phyloP scores from a whole-genome alignment of 1,284 basidiomycete species.

The Polyporus tsugae region DNA sequence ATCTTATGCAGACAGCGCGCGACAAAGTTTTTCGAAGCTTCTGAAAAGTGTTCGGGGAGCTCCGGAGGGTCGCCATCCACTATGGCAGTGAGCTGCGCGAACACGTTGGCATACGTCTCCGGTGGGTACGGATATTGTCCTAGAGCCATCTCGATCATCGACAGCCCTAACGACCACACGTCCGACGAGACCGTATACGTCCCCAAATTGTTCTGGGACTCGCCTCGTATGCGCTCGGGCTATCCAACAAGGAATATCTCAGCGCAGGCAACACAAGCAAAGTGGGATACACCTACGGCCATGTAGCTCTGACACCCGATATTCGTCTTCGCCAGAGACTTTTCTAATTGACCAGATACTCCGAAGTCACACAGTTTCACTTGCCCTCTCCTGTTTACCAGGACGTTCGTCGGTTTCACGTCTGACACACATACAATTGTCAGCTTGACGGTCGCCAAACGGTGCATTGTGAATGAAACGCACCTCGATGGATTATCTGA shows the following conservation, averaged over 20 bases:
- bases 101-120: conserved; percentile 98
- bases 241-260: conserved; percentile 40
- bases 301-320: conserved; percentile 99
- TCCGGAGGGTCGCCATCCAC: conserved; percentile 94
- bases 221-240: conserved; percentile 96
- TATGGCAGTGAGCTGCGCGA: conserved; percentile 95
- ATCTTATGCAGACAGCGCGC: conserved; percentile 78
- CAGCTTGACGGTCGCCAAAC: not conserved
- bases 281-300: conserved; percentile 72
- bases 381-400: conserved; percentile 89
- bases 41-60: conserved; percentile 68
- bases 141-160: conserved; percentile 92
- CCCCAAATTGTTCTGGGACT: conserved; percentile 85
- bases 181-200: conserved; percentile 98
- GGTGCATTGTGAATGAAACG: conserved; percentile 29
- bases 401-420: conserved; percentile 97
- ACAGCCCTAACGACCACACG: conserved; percentile 97
- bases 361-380: conserved; percentile 99
- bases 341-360: conserved; percentile 96
- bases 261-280: conserved; percentile 3
- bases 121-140: conserved; percentile 98
- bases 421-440: conserved; percentile 52
- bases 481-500: conserved; percentile 96
- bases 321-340: conserved; percentile 96
- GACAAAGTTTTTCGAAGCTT: conserved; percentile 67